Base-by-base conservation (phyloP, 2,329 filamentous ascomycete genomes). In the Hypomyces rosellus region DNA sequence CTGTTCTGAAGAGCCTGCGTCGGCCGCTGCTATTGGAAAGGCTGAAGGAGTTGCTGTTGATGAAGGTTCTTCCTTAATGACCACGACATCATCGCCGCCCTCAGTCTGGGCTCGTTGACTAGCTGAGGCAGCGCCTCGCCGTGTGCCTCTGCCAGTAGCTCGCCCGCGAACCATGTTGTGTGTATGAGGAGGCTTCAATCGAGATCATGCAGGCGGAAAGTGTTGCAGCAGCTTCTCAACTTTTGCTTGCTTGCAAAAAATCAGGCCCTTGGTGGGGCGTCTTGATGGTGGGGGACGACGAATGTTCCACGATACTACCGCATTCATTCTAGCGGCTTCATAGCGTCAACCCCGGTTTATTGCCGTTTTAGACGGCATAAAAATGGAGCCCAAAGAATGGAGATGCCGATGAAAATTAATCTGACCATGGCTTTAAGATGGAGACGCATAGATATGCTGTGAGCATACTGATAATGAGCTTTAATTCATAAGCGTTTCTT, bases 81-180 rank as follows among this genome's bases (percentile, higher is more conserved):
- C 20, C 11, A 20, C 40, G 7, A 43, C 39, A 34, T 49, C 49
- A 50, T 55, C 59, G 39, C 44, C 50, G 43, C 58, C 60, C 38
- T 57, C 55, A 11, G 55, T 38, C 16, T 55, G 54, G 16, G 60
- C 44, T 36, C 62, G 55, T 46, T 57, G 59, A 34, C 58, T 55
- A 38, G 60, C 56, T n/a, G 62, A 48, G 43, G 63, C 58, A 37
- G 58, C 59, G 25, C 62, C 63, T 58, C 67, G 56, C 34, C 65
- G 64, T 46, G 55, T 63, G 34, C 66, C 66, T 49, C 66, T 59
- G 39, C 59, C 61, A 34, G 63, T 50, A 41, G 61, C 57, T 55
- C 67, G 61, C 33, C 64, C 66, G 49, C 67, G 61, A 49, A 62
- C 61, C 67, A 70, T 70, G 22, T 30, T 54, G 46, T 16, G 45